These are phyloP conservation scores for Yarrowia divulgata DNA, from an alignment of 805 yeast species.

Conservation along the genomic window DNA sequence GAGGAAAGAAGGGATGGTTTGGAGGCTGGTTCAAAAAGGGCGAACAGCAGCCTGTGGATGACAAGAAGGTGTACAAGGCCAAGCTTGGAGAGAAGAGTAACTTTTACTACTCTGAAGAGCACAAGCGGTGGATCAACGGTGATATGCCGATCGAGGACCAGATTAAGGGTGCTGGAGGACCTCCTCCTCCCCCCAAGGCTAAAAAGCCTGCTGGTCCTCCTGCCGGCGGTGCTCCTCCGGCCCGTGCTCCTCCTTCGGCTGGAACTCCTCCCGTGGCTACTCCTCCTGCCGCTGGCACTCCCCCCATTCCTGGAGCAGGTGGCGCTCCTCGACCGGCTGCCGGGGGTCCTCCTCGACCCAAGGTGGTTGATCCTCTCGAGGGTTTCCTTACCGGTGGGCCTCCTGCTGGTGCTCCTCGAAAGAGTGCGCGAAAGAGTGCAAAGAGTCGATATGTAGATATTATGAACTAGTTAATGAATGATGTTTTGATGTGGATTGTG, in stretches of 20 bases:
- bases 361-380: conserved; percentile 56
- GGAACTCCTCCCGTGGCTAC: conserved; percentile 33
- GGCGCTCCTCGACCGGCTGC: conserved; percentile 43
- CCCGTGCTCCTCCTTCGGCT: conserved; percentile 47
- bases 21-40: conserved; percentile 68
- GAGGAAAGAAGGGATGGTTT: conserved; percentile 53
- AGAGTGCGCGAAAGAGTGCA: conserved; percentile 62
- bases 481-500: conserved; percentile 5
- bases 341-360: conserved; percentile 35
- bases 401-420: conserved; percentile 48
- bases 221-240: conserved; percentile 42
- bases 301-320: conserved; percentile 45
- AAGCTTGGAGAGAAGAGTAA: conserved; percentile 81
- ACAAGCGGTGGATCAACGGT: conserved; percentile 85
- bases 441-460: conserved; percentile 70
- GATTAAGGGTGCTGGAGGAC: conserved; percentile 60
- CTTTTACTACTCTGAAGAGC: conserved; percentile 81
- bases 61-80: conserved; percentile 78
- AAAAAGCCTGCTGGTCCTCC: conserved; percentile 38
- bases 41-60: conserved; percentile 57
- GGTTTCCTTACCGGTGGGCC: conserved; percentile 55
- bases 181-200: conserved; percentile 72
- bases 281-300: conserved; percentile 41
- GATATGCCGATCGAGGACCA: conserved; percentile 53
- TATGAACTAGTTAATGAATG: conserved; percentile 51